Percentiles rank a stretch among this genome's conserved stretches.
Conservation (phyloP, 2,329 filamentous ascomycete genomes). For the Stagonosporopsis tanaceti region DNA sequence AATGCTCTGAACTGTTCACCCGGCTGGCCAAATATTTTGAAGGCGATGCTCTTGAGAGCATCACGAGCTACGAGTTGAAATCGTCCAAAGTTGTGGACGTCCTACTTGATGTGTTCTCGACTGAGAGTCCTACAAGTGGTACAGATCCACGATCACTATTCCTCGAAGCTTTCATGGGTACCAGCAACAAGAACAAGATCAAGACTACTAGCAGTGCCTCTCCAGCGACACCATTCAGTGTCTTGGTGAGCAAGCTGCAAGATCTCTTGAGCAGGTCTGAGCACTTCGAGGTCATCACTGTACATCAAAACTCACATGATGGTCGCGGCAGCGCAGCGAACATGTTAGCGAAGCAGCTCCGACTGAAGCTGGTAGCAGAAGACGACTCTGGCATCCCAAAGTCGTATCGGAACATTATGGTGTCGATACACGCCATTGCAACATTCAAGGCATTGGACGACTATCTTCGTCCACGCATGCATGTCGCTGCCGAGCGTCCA, state of each 20-base stretch:
- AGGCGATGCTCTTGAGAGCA: conserved; percentile 85
- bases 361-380: conserved; percentile 86
- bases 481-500: conserved; percentile 76
- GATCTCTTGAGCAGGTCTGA: conserved; percentile 95
- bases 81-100: conserved; percentile 89
- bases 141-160: conserved; percentile 79
- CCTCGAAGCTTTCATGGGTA: conserved; percentile 90
- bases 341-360: conserved; percentile 95
- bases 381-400: conserved; percentile 89
- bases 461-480: conserved; percentile 90
- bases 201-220: conserved; percentile 72
- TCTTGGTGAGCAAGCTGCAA: conserved; percentile 92
- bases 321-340: conserved; percentile 90
- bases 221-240: conserved; percentile 83
- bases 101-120: conserved; percentile 82
- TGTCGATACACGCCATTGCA: conserved; percentile 97
- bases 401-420: conserved; percentile 92
- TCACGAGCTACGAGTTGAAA: conserved; percentile 93
- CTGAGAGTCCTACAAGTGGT: conserved; percentile 64
- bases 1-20: conserved; percentile 74
- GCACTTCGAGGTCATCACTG: conserved; percentile 96
- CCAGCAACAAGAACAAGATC: conserved; percentile 66
- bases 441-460: conserved; percentile 97
- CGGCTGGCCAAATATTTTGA: conserved; percentile 85
- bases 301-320: conserved; percentile 90